These are phyloP conservation scores for Wickerhamomyces strasburgensis DNA, from an alignment of 805 yeast species.

Conservation along the genomic window DNA sequence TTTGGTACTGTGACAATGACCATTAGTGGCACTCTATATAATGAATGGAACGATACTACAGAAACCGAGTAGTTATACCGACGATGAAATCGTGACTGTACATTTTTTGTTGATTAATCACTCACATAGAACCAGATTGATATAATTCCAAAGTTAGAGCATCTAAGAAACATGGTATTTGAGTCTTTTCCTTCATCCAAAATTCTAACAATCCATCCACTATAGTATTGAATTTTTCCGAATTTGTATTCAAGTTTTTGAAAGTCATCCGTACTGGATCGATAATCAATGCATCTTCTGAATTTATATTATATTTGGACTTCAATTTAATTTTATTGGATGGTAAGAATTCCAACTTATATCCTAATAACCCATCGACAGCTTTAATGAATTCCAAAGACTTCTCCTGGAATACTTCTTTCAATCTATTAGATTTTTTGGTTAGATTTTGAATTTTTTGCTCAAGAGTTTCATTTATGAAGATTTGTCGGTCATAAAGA, in stretches of 20 bases:
- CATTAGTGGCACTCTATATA: not conserved
- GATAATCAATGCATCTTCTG: conserved; percentile 42
- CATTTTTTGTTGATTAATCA: not conserved
- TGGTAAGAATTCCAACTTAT: conserved; percentile 59
- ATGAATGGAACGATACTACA: not conserved
- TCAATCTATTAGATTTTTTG: conserved; percentile 48
- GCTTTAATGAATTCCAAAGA: conserved; percentile 68
- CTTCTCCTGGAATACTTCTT: conserved; percentile 55
- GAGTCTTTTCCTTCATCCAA: conserved; percentile 66
- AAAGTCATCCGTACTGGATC: conserved; percentile 52
- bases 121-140: conserved; percentile 36
- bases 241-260: conserved; percentile 31
- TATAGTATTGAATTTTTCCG: conserved; percentile 37
- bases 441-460: conserved; percentile 41
- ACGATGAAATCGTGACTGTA: not conserved
- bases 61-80: not conserved
- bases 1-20: too few species aligned
- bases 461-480: conserved; percentile 47
- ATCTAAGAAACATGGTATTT: conserved; percentile 73
- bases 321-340: conserved; percentile 51
- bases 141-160: conserved; percentile 66
- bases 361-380: conserved; percentile 67
- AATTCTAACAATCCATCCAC: conserved; percentile 39
- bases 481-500: conserved; percentile 55
- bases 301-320: conserved; percentile 37